These are phyloP conservation scores for Pestalotiopsis sp. DNA, from an alignment of 2,329 filamentous ascomycete species.

Conservation along the genomic window DNA sequence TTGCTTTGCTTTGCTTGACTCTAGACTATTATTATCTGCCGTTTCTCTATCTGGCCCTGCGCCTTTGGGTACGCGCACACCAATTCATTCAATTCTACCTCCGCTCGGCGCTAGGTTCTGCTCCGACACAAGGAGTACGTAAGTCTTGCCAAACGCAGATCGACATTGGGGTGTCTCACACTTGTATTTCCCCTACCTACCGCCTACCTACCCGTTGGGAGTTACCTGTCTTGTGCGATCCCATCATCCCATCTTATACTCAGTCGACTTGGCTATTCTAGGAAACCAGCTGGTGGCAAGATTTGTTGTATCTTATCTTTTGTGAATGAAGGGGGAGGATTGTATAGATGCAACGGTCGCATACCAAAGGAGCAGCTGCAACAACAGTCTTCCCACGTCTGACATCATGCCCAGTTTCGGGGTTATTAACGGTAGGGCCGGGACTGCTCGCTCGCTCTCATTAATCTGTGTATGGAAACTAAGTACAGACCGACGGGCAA, in stretches of 20 bases:
- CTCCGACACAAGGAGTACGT: not conserved
- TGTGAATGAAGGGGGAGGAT: not conserved
- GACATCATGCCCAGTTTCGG: conserved; percentile 5
- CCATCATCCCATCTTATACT: not conserved
- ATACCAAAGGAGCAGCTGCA: not conserved
- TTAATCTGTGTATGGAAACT: not conserved
- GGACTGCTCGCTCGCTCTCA: not conserved
- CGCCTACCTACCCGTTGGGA: not conserved
- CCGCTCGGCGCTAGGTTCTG: not conserved
- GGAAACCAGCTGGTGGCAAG: no score
- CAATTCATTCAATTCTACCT: not conserved
- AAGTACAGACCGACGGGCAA: not conserved
- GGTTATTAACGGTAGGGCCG: not conserved
- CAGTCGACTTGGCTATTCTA: not conserved
- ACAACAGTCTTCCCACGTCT: not conserved
- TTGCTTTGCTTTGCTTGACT: not conserved
- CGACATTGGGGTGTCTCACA: not conserved
- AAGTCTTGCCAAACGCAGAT: conserved; percentile 2
- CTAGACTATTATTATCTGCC: not conserved
- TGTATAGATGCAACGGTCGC: not conserved
- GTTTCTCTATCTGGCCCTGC: not conserved
- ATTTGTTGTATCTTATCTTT: no score
- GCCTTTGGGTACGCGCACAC: not conserved
- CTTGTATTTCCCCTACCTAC: not conserved
- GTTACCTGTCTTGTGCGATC: not conserved